Percentiles rank a stretch among this genome's conserved stretches.
These are phyloP conservation scores for Golubevia sp. DNA, from an alignment of 1,284 basidiomycete genomes.

Conservation along the genomic window DNA sequence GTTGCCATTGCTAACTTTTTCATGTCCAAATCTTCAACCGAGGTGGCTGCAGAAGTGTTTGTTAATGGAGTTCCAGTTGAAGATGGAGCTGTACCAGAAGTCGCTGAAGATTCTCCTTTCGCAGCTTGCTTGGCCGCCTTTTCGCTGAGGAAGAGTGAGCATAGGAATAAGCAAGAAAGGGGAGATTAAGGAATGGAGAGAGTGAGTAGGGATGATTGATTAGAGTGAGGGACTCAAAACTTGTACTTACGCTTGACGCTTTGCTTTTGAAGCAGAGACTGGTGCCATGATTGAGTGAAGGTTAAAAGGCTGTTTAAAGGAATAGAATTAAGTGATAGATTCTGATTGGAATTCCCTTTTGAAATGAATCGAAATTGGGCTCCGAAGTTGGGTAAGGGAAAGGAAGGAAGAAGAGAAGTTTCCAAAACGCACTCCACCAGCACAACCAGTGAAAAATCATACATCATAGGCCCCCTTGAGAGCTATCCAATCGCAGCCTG, in stretches of 20 bases:
- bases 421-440: too few species aligned
- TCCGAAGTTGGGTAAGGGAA: too few species aligned
- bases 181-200: too few species aligned
- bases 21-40: slow-evolving; percentile 49
- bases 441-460: too few species aligned
- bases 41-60: slow-evolving; percentile 34
- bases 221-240: background rate
- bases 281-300: slow-evolving; percentile 25
- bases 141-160: slow-evolving; percentile 26
- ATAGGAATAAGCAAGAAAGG: background rate
- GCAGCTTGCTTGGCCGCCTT: slow-evolving; percentile 58
- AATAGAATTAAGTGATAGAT: too few species aligned
- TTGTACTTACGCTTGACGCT: slow-evolving; percentile 58
- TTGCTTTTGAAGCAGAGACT: slow-evolving; percentile 61
- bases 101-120: slow-evolving; percentile 44
- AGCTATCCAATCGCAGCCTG: too few species aligned
- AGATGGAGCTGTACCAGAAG: slow-evolving; percentile 22
- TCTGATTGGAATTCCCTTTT: too few species aligned
- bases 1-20: slow-evolving; percentile 58
- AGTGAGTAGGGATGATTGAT: background rate
- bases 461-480: too few species aligned
- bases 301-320: too few species aligned
- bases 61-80: slow-evolving; percentile 36
- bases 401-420: too few species aligned
- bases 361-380: too few species aligned